These are phyloP conservation scores for Lasiosphaeria miniovina DNA, from an alignment of 495 filamentous ascomycete genomes.

Conservation along the genomic window DNA sequence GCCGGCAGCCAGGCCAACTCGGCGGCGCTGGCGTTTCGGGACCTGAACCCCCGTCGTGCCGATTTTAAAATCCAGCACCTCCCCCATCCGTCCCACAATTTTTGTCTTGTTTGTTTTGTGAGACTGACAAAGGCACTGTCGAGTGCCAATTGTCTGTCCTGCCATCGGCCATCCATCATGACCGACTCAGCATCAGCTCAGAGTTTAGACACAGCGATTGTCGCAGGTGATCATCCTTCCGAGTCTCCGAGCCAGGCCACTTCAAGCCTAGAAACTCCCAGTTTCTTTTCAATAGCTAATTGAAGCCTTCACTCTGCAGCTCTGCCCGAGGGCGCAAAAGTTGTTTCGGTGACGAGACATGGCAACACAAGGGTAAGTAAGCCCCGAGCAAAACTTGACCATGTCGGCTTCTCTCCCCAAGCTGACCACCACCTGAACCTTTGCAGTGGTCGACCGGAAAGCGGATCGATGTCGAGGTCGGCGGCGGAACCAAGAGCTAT, in stretches of 20 bases:
- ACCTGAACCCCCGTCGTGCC: too few species aligned
- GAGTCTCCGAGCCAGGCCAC: too few species aligned
- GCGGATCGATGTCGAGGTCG: slow-evolving; percentile 7
- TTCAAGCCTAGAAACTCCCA: not conserved
- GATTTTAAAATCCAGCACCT: too few species aligned
- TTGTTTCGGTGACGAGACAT: slow-evolving; percentile 3
- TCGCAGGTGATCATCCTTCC: not conserved
- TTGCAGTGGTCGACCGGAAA: slow-evolving; percentile 11
- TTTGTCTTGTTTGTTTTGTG: too few species aligned
- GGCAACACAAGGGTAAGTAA: slow-evolving; percentile 4
- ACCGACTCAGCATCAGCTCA: not conserved
- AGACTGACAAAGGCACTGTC: too few species aligned
- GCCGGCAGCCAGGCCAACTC: too few species aligned
- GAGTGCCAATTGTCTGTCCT: too few species aligned
- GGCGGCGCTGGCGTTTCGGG: too few species aligned
- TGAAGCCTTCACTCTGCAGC: slow-evolving; percentile 1
- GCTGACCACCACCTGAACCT: not conserved
- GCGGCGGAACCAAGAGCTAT: slow-evolving; percentile 9
- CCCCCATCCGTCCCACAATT: too few species aligned
- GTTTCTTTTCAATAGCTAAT: not conserved
- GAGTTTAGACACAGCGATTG: not conserved
- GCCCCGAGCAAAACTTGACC: not conserved
- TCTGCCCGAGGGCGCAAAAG: not conserved
- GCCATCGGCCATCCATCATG: not conserved
- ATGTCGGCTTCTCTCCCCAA: not conserved